These are phyloP conservation scores for Fusarium lateritium DNA, from an alignment of 2,329 filamentous ascomycete genomes.

Conservation along the genomic window DNA sequence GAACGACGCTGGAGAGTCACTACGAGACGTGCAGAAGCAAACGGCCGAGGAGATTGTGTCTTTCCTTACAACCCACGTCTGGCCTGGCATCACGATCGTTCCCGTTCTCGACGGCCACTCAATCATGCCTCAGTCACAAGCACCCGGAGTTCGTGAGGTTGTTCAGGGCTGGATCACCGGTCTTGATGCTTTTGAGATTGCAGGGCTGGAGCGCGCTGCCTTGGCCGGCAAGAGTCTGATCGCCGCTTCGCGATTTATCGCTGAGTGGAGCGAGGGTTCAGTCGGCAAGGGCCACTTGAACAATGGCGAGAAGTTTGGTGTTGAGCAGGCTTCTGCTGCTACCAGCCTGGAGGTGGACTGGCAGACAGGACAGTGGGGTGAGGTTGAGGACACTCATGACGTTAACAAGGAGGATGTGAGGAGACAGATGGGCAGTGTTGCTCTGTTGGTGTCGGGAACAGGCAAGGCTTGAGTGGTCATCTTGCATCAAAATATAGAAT, in stretches of 20 bases:
- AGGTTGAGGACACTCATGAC: constrained; percentile 98
- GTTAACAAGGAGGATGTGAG: constrained; percentile 92
- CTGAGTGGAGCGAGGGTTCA: constrained; percentile 88
- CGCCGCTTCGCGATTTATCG: constrained; percentile 80
- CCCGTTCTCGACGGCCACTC: constrained; percentile 85
- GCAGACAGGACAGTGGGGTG: constrained; percentile 93
- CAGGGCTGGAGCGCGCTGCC: constrained; percentile 86
- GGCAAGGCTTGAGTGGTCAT: constrained; percentile 47
- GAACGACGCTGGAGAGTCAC: constrained; percentile 67
- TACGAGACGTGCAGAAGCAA: constrained; percentile 80
- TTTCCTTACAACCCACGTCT: constrained; percentile 80
- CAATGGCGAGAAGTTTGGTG: constrained; percentile 71
- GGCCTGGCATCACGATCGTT: constrained; percentile 84
- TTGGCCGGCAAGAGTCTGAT: constrained; percentile 91
- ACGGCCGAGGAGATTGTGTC: constrained; percentile 79
- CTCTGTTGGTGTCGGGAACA: constrained; percentile 81
- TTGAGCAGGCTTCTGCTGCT: constrained; percentile 84
- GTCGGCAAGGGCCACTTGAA: constrained; percentile 61
- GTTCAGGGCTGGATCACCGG: constrained; percentile 83
- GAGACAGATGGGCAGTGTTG: constrained; percentile 88
- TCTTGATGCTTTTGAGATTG: constrained; percentile 84
- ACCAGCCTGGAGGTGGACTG: constrained; percentile 89
- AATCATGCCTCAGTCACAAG: constrained; percentile 83
- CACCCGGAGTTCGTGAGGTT: constrained; percentile 80
- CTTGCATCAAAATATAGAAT: not conserved